Conservation (phyloP, 768 basidiomycete species). For the Termitomyces sp. region DNA sequence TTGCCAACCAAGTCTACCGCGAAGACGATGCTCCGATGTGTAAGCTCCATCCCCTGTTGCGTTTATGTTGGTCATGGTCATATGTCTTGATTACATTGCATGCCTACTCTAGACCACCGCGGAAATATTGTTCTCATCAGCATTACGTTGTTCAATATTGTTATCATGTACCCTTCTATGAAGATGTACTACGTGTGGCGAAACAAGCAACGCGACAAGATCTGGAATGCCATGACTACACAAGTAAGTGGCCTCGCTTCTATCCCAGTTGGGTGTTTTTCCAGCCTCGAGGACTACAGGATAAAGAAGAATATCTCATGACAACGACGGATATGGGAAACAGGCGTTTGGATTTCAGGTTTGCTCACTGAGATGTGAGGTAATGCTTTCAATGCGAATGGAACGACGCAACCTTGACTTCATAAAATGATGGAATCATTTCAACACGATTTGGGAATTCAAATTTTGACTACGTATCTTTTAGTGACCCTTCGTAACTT, state of each 20-base stretch:
- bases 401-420: not conserved
- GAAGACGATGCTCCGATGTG: constrained; percentile 54
- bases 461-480: not conserved
- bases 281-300: constrained; percentile 26
- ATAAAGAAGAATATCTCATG: constrained; percentile 49
- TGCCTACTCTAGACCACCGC: constrained; percentile 37
- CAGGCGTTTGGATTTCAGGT: constrained; percentile 59
- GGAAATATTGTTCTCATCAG: constrained; percentile 56
- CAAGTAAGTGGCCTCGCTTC: constrained; percentile 28
- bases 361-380: constrained; percentile 35
- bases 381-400: not conserved
- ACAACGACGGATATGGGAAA: constrained; percentile 61
- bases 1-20: constrained; percentile 57
- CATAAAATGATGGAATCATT: not conserved
- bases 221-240: constrained; percentile 55
- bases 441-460: not conserved
- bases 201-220: constrained; percentile 47
- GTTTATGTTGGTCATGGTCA: not conserved
- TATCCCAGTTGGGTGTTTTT: not conserved
- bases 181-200: constrained; percentile 57
- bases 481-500: no score
- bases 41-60: constrained; percentile 20
- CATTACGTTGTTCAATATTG: constrained; percentile 46
- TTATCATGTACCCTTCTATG: constrained; percentile 49
- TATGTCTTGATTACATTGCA: not conserved